Evolutionary conservation across 148 eudicot species (phyloP).

Genomic region (Rhododendron mucronatum): DNA sequence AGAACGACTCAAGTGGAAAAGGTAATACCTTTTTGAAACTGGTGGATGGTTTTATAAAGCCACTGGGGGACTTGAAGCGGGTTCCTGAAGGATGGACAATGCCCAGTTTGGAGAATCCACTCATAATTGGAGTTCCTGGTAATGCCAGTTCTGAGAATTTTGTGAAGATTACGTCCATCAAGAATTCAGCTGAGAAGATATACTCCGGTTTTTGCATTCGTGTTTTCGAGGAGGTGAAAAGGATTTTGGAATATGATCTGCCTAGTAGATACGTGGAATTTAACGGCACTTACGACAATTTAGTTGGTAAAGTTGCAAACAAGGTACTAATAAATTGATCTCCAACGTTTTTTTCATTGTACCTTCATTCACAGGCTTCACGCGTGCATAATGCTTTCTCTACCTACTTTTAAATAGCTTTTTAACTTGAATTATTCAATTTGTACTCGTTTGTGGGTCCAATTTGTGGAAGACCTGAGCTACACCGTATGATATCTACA

Average conservation of each 20-base stretch:
- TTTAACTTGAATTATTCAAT: not conserved
- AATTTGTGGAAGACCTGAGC: not conserved
- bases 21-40: not conserved
- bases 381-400: not conserved
- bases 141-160: not conserved
- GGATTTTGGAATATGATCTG: not conserved
- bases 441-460: not conserved
- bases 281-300: conserved; percentile 4
- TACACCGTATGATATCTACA: not conserved
- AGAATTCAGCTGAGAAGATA: not conserved
- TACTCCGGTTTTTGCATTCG: conserved; percentile 10
- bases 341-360: not conserved
- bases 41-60: not conserved
- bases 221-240: not conserved
- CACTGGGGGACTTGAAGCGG: not conserved
- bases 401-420: not conserved
- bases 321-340: not conserved
- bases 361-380: not conserved
- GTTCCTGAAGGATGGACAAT: conserved; percentile 6
- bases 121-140: conserved; percentile 6
- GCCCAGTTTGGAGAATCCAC: not conserved
- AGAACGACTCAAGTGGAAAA: not conserved
- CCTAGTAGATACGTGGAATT: not conserved
- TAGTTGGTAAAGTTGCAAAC: conserved; percentile 9
- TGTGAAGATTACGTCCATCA: not conserved